A percentile compares a stretch with the other conserved stretches of the same genome.
These are phyloP conservation scores for Eucalyptus leucophloia DNA, from an alignment of 345 rosid species.

Conservation along the genomic window DNA sequence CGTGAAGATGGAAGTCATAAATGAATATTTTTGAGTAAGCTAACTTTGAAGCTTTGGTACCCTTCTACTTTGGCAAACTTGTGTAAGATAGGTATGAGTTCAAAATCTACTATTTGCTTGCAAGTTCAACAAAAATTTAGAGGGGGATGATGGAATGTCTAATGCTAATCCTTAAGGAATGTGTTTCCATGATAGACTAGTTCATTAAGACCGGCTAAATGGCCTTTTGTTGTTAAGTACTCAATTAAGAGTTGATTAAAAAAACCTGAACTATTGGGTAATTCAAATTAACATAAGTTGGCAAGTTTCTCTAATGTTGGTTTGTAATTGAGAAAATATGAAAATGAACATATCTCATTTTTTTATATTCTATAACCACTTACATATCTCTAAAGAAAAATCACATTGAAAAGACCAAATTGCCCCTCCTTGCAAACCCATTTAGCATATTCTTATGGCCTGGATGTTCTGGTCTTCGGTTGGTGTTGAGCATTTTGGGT, in stretches of 20 bases:
- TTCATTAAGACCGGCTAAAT: not conserved
- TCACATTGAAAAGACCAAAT: not conserved
- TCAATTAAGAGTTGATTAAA: not conserved
- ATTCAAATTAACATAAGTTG: not conserved
- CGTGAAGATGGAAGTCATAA: fast-evolving
- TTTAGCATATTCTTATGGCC: not conserved
- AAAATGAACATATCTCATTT: too few relatives aligned
- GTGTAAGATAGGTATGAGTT: not conserved
- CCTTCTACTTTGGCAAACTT: fast-evolving
- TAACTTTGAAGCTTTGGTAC: not conserved
- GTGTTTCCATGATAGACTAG: not conserved
- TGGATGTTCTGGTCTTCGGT: not conserved
- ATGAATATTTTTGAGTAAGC: not conserved
- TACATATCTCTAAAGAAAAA: too few relatives aligned
- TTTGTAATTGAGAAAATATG: not conserved
- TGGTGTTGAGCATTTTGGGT: not conserved
- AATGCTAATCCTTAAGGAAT: not conserved
- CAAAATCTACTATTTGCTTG: not conserved
- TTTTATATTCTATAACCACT: not conserved
- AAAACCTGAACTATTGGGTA: not conserved
- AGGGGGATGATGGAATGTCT: not conserved
- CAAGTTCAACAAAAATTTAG: not conserved
- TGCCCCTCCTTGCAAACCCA: not conserved
- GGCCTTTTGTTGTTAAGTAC: not conserved
- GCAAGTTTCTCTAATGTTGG: not conserved